Percentiles rank a stretch among this genome's conserved stretches.
These are phyloP conservation scores for Candida oleophila DNA, from an alignment of 805 yeast species.

Conservation along the genomic window DNA sequence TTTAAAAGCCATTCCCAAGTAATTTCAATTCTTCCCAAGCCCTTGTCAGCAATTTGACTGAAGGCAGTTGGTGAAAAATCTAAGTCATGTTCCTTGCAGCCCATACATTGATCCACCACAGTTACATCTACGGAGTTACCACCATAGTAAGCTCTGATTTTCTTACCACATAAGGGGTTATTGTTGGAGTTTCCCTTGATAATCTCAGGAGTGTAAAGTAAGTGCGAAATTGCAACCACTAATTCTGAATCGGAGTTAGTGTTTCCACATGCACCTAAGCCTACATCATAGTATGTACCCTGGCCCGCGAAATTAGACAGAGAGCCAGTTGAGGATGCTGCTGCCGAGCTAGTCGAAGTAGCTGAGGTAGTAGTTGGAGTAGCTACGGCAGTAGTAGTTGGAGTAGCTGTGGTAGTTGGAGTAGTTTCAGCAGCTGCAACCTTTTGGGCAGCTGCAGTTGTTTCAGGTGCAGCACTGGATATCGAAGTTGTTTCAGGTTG, in stretches of 20 bases:
- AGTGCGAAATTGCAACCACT: constrained; percentile 52
- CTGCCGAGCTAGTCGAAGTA: constrained; percentile 12
- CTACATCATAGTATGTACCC: constrained; percentile 50
- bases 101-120: constrained; percentile 58
- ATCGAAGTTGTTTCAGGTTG: constrained; percentile 10
- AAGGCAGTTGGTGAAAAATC: constrained; percentile 67
- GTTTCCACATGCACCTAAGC: constrained; percentile 57
- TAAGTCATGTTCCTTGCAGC: constrained; percentile 48
- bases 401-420: constrained; percentile 9
- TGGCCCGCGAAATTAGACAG: constrained; percentile 32
- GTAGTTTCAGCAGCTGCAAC: not conserved
- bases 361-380: constrained; percentile 10
- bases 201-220: constrained; percentile 35
- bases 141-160: constrained; percentile 44
- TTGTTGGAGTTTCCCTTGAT: constrained; percentile 39
- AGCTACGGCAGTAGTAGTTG: constrained; percentile 9
- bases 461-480: constrained; percentile 12
- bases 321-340: constrained; percentile 14
- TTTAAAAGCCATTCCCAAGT: constrained; percentile 50
- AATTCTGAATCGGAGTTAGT: constrained; percentile 44
- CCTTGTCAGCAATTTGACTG: constrained; percentile 46
- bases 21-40: constrained; percentile 53
- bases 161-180: constrained; percentile 53
- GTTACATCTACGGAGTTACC: constrained; percentile 56
- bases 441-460: constrained; percentile 10